Evolutionary conservation across 345 rosid species (phyloP).

Genomic region (Lepidium didymum): DNA sequence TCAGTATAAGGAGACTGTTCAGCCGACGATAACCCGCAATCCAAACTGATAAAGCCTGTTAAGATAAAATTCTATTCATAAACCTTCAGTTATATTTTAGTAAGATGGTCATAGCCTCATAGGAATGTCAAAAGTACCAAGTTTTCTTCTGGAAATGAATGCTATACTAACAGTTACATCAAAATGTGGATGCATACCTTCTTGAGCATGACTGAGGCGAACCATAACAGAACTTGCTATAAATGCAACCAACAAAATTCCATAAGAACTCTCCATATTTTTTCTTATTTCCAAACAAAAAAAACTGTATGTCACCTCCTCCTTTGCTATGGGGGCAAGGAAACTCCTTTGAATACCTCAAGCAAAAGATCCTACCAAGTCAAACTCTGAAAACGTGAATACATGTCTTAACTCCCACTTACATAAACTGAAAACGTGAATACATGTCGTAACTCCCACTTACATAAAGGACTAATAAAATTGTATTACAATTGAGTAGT

Average conservation of each 20-base stretch:
- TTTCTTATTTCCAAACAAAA: not conserved
- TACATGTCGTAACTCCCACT: too few relatives aligned
- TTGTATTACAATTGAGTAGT: not conserved
- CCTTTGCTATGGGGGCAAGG: not conserved
- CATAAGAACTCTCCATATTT: not conserved
- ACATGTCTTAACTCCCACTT: not conserved
- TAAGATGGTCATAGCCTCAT: not conserved
- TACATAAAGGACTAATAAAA: not conserved
- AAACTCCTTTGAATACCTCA: not conserved
- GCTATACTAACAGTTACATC: not conserved
- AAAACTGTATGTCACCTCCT: not conserved
- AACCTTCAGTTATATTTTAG: not conserved
- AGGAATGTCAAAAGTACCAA: too few relatives aligned
- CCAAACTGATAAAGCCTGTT: slow-evolving; percentile 35
- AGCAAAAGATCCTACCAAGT: not conserved
- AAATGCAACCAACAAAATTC: not conserved
- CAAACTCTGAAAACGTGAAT: slow-evolving; percentile 8
- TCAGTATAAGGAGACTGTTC: slow-evolving; percentile 17
- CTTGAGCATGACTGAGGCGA: slow-evolving; percentile 24
- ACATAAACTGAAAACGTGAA: too few relatives aligned
- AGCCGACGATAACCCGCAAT: slow-evolving; percentile 27
- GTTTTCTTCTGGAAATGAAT: not conserved
- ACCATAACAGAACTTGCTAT: not conserved
- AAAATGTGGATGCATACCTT: slow-evolving; percentile 25
- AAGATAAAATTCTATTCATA: not conserved